These are phyloP conservation scores for Cutaneotrichosporon sp. DNA, from an alignment of 1,284 basidiomycete species.

Conservation along the genomic window DNA sequence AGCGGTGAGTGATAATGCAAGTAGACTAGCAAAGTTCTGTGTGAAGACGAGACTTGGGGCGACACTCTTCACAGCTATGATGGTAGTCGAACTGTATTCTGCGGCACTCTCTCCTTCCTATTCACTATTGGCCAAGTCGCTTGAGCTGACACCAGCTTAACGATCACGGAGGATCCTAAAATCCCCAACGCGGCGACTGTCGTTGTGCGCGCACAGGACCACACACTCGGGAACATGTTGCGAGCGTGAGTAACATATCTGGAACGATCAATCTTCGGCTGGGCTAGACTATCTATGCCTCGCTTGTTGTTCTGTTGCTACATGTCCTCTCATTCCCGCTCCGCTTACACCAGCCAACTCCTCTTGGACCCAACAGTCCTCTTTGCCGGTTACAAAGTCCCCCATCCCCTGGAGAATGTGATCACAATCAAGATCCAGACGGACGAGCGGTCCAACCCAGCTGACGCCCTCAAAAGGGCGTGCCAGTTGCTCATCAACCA, in stretches of 20 bases:
- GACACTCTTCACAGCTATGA: no score
- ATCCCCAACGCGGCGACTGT: conserved; percentile 95
- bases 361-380: conserved; percentile 76
- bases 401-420: conserved; percentile 90
- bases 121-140: neutral
- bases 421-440: conserved; percentile 95
- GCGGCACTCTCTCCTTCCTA: no score
- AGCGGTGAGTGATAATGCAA: conserved; percentile 79
- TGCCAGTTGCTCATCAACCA: conserved; percentile 77
- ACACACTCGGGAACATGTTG: conserved; percentile 93
- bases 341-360: conserved; percentile 62
- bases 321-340: no score
- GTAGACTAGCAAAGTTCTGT: no score
- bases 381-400: conserved; percentile 96
- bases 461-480: conserved; percentile 76
- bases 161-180: conserved; percentile 91
- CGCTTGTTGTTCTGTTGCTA: no score
- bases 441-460: conserved; percentile 78
- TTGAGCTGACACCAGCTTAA: conserved; percentile 58
- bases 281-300: no score
- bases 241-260: conserved; percentile 64
- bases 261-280: no score
- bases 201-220: conserved; percentile 92
- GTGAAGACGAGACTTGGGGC: no score
- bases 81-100: no score